Conservation (phyloP, 768 basidiomycete genomes). For the Tylopilus vinaceipallidus region DNA sequence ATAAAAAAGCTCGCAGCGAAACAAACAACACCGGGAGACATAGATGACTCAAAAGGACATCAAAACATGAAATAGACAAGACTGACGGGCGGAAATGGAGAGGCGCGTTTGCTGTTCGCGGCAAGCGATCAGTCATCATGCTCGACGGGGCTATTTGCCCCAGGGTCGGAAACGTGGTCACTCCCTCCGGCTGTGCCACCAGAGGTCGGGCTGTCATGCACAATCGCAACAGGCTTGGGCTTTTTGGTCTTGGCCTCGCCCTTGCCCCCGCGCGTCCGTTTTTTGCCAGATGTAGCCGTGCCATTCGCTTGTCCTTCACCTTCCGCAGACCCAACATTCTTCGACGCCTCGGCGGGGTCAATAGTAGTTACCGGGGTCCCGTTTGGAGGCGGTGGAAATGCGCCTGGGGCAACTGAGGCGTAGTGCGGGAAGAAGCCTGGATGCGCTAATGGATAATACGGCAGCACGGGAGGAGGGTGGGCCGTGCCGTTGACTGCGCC, state of each 20-base stretch:
- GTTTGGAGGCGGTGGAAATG: slow-evolving; percentile 31
- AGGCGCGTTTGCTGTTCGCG: neutral
- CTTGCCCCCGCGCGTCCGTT: slow-evolving; percentile 31
- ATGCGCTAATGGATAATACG: slow-evolving; percentile 39
- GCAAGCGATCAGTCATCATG: slow-evolving; percentile 21
- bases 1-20: neutral
- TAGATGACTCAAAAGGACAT: slow-evolving; percentile 11
- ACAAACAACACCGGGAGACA: slow-evolving; percentile 3
- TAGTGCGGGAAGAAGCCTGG: slow-evolving; percentile 41
- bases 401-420: slow-evolving; percentile 28
- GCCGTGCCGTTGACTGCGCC: slow-evolving; percentile 29
- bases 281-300: slow-evolving; percentile 23
- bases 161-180: slow-evolving; percentile 28
- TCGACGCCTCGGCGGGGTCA: slow-evolving; percentile 26
- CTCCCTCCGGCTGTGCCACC: slow-evolving; percentile 27
- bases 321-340: slow-evolving; percentile 19
- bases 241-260: slow-evolving; percentile 34
- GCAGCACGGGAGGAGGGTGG: slow-evolving; percentile 31
- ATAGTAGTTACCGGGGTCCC: slow-evolving; percentile 27
- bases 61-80: slow-evolving; percentile 4
- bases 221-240: slow-evolving; percentile 18
- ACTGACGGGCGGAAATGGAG: neutral
- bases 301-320: slow-evolving; percentile 18
- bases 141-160: slow-evolving; percentile 24
- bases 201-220: slow-evolving; percentile 19